Base-by-base conservation (phyloP, 345 rosid species). In the Aquilaria sinensis region DNA sequence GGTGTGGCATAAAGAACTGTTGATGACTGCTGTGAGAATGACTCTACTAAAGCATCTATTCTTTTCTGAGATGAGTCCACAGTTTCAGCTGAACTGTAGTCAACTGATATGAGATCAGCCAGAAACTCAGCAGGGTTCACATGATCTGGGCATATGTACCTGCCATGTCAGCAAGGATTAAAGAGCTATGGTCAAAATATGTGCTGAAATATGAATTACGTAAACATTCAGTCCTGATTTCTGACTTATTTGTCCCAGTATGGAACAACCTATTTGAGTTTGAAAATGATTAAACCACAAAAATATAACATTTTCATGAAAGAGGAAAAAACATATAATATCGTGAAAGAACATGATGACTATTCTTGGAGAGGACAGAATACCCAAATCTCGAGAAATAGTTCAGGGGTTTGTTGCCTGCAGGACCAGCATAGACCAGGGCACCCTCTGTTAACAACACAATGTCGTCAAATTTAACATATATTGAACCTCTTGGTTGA, bases 51-150 rank as follows among this genome's bases (percentile, higher is more conserved):
- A 67, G 81, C 90, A 80, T 86, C 89, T 37, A 94, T 80, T 73
- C 96, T 88, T 83, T 94, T 90, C 77, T 67, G 82, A 37, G 99
- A 94, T 66, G 82, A 70, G 74, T 70, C 74, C 49, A 82, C 92
- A 79, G 86, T 86, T 53, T 88, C 97, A 23, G 85, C 73, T 67
- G 97, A 86, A 72, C 92, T 85, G 75, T 90, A 90, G 75, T 94
- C 99, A 58, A 88, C 48, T 43, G 99, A 86, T 77, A 94, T 90
- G 70, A 90, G 99, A 80, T 90, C 97, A 72, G 99, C 99, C 75
- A 90, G 79, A 78, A 94, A 94, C 78, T 94, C 96, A 13, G 99
- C 99, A 72, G 99, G 99, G 69, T 94, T 94, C 63, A 83, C 86
- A 47, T 86, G 97, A 65, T 81, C 97, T 50, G 92, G 89, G 77